These are phyloP conservation scores for Amanita polypyramis DNA, from an alignment of 768 basidiomycete species.

Conservation along the genomic window DNA sequence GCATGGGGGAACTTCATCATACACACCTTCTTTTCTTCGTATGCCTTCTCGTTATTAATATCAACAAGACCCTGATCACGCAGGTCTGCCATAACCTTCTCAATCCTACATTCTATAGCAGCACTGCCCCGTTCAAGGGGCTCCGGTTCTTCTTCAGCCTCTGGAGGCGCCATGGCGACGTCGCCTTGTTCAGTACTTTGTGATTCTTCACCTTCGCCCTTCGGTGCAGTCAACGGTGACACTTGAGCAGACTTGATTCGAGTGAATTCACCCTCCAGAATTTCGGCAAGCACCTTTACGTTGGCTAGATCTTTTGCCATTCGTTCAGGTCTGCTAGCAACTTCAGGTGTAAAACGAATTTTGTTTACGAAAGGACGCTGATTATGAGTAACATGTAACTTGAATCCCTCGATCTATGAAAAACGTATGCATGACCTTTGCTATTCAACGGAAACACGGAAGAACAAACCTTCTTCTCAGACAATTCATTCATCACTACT, in stretches of 20 bases:
- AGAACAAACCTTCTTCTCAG: conserved; percentile 70
- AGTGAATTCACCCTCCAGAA: conserved; percentile 64
- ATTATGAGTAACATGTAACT: conserved; percentile 81
- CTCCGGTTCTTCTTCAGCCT: conserved; percentile 37
- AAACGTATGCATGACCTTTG: conserved; percentile 6
- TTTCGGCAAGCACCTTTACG: conserved; percentile 57
- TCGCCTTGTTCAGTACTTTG: conserved; percentile 9
- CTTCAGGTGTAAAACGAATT: conserved; percentile 72
- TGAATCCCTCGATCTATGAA: conserved; percentile 85
- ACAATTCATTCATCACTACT: conserved; percentile 56
- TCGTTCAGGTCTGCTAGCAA: conserved; percentile 71
- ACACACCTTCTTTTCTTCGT: conserved; percentile 64
- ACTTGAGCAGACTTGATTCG: conserved; percentile 36
- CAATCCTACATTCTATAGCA: conserved; percentile 74
- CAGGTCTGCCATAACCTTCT: conserved; percentile 63
- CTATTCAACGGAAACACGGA: background rate
- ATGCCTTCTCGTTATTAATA: conserved; percentile 51
- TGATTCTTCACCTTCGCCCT: conserved; percentile 19
- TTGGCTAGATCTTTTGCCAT: conserved; percentile 74
- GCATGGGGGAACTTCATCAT: conserved; percentile 7
- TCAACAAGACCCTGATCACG: conserved; percentile 53
- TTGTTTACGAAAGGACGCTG: conserved; percentile 68
- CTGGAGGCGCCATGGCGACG: conserved; percentile 19
- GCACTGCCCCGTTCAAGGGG: conserved; percentile 59
- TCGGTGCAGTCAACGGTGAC: conserved; percentile 16